A percentile compares a stretch with the other conserved stretches of the same genome.
These are phyloP conservation scores for Orbilia blumenaviensis DNA, from an alignment of 2,329 filamentous ascomycete species.

Conservation along the genomic window DNA sequence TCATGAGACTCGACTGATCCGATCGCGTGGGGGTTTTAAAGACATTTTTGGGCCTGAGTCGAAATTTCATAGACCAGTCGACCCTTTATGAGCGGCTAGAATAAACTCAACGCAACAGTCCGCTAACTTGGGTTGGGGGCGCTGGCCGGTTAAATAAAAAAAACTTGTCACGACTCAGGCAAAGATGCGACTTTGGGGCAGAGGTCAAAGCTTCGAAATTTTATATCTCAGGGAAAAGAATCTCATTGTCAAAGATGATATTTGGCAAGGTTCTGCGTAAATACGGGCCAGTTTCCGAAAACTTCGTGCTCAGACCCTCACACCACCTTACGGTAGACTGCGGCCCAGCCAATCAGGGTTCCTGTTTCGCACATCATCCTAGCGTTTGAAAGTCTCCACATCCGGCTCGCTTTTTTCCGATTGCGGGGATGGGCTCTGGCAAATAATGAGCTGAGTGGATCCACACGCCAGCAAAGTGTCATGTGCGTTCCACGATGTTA, in stretches of 20 bases:
- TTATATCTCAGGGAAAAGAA: constrained; percentile 43
- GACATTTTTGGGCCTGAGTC: background rate
- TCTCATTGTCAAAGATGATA: constrained; percentile 8
- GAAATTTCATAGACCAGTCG: background rate
- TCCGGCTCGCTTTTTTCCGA: constrained; percentile 54
- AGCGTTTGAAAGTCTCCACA: constrained; percentile 40
- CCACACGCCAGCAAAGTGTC: constrained; percentile 28
- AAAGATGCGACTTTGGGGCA: constrained; percentile 7
- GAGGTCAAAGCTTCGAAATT: constrained; percentile 51
- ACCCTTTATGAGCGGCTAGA: background rate
- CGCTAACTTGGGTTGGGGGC: constrained; percentile 1
- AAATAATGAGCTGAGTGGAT: constrained; percentile 36
- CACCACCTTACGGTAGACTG: constrained; percentile 2
- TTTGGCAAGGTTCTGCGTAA: constrained; percentile 47
- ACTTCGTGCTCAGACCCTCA: constrained; percentile 39
- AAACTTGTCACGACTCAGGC: constrained; percentile 33
- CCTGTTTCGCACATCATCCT: constrained; percentile 27
- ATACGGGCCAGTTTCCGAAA: constrained; percentile 53
- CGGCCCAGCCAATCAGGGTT: constrained; percentile 3
- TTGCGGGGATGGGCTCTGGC: constrained; percentile 43
- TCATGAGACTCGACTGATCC: constrained; percentile 11
- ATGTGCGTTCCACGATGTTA: constrained; percentile 46
- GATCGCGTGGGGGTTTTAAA: constrained; percentile 21
- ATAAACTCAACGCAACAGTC: background rate
- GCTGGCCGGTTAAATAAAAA: constrained; percentile 45